These are phyloP conservation scores for Pythium guiyangense DNA, from an alignment of 352 stramenopile species.

Conservation along the genomic window DNA sequence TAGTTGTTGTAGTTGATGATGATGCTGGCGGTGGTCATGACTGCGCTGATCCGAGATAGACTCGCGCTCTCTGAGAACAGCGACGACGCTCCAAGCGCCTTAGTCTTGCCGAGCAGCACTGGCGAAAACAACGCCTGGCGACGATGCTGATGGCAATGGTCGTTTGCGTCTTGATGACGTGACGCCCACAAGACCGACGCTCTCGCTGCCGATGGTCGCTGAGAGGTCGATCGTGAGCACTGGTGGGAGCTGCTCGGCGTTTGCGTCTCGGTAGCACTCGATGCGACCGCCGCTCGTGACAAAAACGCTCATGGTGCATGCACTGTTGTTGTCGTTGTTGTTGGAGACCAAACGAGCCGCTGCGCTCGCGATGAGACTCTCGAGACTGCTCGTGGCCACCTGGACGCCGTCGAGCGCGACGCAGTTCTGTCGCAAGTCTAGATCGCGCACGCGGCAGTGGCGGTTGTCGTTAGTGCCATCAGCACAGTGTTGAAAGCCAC, in stretches of 20 bases:
- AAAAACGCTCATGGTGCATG: slow-evolving; percentile 28
- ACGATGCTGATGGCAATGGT: too few species aligned
- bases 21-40: background rate
- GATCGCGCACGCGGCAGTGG: too few species aligned
- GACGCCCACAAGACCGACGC: background rate
- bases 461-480: too few species aligned
- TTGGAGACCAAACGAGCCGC: background rate
- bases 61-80: background rate
- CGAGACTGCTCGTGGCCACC: too few species aligned
- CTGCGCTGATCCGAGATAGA: background rate
- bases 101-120: slow-evolving; percentile 6
- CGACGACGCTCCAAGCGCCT: background rate
- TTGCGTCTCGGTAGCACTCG: slow-evolving; percentile 38
- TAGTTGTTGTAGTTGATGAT: background rate
- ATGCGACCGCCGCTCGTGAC: too few species aligned
- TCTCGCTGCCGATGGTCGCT: slow-evolving; percentile 21
- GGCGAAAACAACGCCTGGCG: too few species aligned
- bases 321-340: slow-evolving; percentile 2
- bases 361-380: too few species aligned
- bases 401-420: too few species aligned
- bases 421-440: too few species aligned
- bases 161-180: background rate
- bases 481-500: too few species aligned
- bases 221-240: slow-evolving; percentile 48
- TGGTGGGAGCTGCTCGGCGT: slow-evolving; percentile 5